phyloP scores from a whole-genome alignment of 2,329 filamentous ascomycete species.

The Nigrograna mackinnonii region DNA sequence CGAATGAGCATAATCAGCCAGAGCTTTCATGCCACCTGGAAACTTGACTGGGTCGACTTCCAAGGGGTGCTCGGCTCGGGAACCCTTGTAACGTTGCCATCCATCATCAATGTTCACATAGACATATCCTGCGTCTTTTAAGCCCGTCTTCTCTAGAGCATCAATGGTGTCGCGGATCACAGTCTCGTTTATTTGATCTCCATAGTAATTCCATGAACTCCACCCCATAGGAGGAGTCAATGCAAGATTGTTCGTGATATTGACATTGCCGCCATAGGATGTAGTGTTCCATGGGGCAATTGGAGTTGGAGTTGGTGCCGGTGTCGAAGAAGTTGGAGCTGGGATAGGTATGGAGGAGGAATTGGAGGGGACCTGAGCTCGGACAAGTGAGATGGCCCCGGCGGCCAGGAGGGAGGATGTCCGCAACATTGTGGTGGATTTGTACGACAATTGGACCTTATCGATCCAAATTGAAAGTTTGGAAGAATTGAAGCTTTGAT shows the following conservation, averaged over 20 bases:
- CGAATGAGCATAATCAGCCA: constrained; percentile 40
- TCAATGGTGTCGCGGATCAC: constrained; percentile 20
- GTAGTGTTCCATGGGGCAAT: constrained; percentile 20
- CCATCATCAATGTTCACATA: constrained; percentile 40
- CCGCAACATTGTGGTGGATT: constrained; percentile 5
- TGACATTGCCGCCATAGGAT: constrained; percentile 16
- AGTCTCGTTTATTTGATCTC: constrained; percentile 23
- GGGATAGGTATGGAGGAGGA: constrained; percentile 9
- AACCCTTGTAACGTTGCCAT: constrained; percentile 34
- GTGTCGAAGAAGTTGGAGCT: constrained; percentile 1
- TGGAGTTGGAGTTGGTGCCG: constrained; percentile 11
- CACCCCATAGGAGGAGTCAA: constrained; percentile 25
- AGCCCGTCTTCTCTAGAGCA: constrained; percentile 14
- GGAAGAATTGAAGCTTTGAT: neutral
- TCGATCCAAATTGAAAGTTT: neutral
- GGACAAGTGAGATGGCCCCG: constrained; percentile 2
- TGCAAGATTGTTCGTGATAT: constrained; percentile 22
- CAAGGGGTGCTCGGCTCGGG: constrained; percentile 23
- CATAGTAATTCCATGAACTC: constrained; percentile 24
- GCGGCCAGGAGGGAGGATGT: constrained; percentile 3
- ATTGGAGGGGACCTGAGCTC: constrained; percentile 15
- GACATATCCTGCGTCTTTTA: constrained; percentile 23
- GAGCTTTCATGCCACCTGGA: constrained; percentile 39
- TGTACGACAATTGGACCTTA: neutral
- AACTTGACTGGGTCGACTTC: constrained; percentile 40